Evolutionary conservation across 148 eudicot genomes (phyloP), one percentile per base, ranked within the genome.

Genomic region (Rhododendron simsii): DNA sequence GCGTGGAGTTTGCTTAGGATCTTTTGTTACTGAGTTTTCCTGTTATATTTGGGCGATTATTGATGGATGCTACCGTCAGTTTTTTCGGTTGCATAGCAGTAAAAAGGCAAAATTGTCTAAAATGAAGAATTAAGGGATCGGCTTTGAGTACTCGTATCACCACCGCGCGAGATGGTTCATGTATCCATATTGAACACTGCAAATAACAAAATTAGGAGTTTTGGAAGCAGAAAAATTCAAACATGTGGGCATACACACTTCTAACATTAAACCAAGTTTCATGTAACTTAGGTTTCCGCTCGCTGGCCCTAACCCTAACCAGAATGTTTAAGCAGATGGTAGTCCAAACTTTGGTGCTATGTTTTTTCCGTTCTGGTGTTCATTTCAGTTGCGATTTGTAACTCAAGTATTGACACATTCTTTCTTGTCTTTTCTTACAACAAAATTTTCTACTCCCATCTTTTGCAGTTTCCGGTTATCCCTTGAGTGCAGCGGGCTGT

Each of bases 401-500:
- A 9, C 75, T 10, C 7, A 63, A 63, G n/a, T 26, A 67, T 67
- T 67, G 14, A n/a, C 75, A 26, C 37, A 14, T 55, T 21, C 20
- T 48, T 47, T 26, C 13, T 33, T 26, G 33, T 48, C 44, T 11
- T 53, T 50, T 26, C 16, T 51, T 81, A 23, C n/a, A 20, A 10
- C 11, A 1, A n/a, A 65, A 81, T 28, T 30, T 33, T 8, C 26
- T n/a, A 50, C 44, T 81, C 33, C 28, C 45, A n/a, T 39, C 45
- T 83, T 18, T 63, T 83, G 84, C 84, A 83, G 84, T 81, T 37
- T 81, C 71, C 12, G 84, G 84, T 20, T 81, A 81, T 57, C 84
- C 84, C 8, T 81, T 83, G 84, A 83, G 84, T 83, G 84, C 84
- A 15, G 76, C 84, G 44, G 57, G 76, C 39, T 83, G 84, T 83